Evolutionary conservation across 208 protist species (phyloP), one percentile per base, ranked within the genome.

Genomic region (Phytomonas francai): DNA sequence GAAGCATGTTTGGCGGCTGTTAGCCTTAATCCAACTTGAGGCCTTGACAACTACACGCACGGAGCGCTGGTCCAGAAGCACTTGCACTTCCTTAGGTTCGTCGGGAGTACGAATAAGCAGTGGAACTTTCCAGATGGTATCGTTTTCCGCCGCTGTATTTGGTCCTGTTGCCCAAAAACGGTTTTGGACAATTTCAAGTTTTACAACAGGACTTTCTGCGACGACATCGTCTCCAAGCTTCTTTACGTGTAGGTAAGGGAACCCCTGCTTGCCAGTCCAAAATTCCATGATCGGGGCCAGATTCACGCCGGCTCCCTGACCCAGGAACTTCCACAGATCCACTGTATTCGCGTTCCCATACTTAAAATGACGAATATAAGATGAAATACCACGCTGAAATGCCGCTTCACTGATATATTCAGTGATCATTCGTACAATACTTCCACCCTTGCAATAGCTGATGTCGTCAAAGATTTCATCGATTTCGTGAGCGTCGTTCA

Each of bases 391-490:
- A 39, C 79, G 70, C 68, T 85, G 81, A 63, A 98, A 97, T 16
- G 76, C 81, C 27, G 75, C 83, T 62, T 82, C 73, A 65, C 93
- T 91, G 67, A 98, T 81, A 67, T 86, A 93, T 59, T 87, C 81
- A 56, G 81, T 75, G 19, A 86, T 71, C 95, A 98, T 97, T 67
- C 86, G 81, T 11, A 98, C 65, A 25, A 97, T 70, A 72, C 82
- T 82, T 33, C 77, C 78, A 45, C 92, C 94, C 70, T 97, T 97
- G 27, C 73, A 83, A 78, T 98, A 97, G 68, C 80, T 88, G 72
- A 97, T 97, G 32, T 79, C 88, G 80, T 97, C 94, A 75, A 97
- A 97, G 68, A 97, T 95, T 63, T 94, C 84, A 63, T 98, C 87
- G 66, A 97, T 85, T 67, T 98, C 84, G 33, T 87, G 71, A 11